Base-by-base conservation (phyloP, 2,329 filamentous ascomycete genomes). In the Aspergillus sclerotialis region DNA sequence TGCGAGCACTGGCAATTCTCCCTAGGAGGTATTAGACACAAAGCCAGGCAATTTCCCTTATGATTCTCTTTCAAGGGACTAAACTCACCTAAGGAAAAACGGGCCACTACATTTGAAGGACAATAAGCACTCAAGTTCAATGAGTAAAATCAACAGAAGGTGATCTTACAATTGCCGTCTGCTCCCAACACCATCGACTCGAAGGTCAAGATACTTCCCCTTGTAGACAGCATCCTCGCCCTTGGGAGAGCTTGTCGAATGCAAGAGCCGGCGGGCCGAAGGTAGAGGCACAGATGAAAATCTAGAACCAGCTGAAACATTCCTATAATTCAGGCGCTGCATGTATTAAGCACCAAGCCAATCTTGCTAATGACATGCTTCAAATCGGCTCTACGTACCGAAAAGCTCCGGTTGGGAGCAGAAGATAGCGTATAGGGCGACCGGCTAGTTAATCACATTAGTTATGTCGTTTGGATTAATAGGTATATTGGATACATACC, bases 1-100 rank as follows among this genome's bases (percentile, higher is more conserved):
- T 65, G 56, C 1, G 58, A 48, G 52, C 83, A 89, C 38, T 78
- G 80, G 51, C 84, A 89, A 50, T 85, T 82, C 48, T 88, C 83
- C 42, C 82, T 80, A 56, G 13, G 7, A 25, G 15, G 11, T 50
- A 43, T 46, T 25, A 52, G 12, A 9, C 13, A 17, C 4, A 10
- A 11, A 30, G 19, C 18, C 7, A 32, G n/a, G 11, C 19, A 30
- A 30, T 17, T 18, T 23, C 19, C 10, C 10, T 19, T 24, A 23
- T 9, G 9, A 10, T 18, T 30, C 12, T 13, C 12, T 27, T 11
- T 7, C 11, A 30, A 26, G 12, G 9, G 28, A 15, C 5, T 21
- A 21, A 36, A 33, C 24, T 16, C 15, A 46, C 43, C 49, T 48
- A 7, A 52, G 34, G 13, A 43, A 46, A 19, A 46, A 42, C 13